Evolutionary conservation across 23 red algal species (phyloP), one percentile per base, ranked within the genome.

Genomic region (Cyanidiococcus yangmingshanensis): DNA sequence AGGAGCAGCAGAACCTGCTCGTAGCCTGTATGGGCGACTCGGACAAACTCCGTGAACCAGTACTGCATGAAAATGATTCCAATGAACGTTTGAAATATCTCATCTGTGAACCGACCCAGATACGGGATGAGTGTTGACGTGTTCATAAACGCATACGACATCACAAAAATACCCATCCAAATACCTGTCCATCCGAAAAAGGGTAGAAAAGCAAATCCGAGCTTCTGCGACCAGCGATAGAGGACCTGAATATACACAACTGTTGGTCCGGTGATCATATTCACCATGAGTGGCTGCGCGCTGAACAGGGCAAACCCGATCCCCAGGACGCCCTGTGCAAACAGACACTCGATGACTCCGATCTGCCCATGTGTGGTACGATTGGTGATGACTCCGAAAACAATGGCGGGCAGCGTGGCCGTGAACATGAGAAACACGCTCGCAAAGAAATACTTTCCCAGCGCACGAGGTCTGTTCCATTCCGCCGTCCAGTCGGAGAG

Each of bases 131-230:
- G 78, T 29, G 76, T 82, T 40, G 78, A 83, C 15, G 82, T 77
- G 79, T 96, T 87, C 24, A 82, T 84, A 16, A 85, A 74, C 37
- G 85, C 92, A 25, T 86, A 39, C 40, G 88, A 76, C 25, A 89
- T 77, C 79, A 96, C 36, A 51, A 96, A 90, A 38, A 90, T 80
- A 18, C 85, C 87, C 2, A 81, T 89, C 84, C 88, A 96, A 68
- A 96, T 85, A 29, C 92, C 92, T 18, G 92, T 96, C 92, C 92
- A 96, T 1, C 87, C 92, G 58, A 90, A 96, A 39, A 96, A 96
- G 31, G 92, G 92, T 16, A 96, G 84, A 37, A 96, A 96, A 21
- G 81, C 76, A 21, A 90, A 89, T 37, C 86, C 84, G 37, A 96
- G 85, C 39, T 54, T 82, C 35, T 90, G 18, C n/a, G 84, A 82